A percentile compares a stretch with the other conserved stretches of the same genome.
phyloP scores from a whole-genome alignment of 352 stramenopile genomes.

The Phytophthora rubi region DNA sequence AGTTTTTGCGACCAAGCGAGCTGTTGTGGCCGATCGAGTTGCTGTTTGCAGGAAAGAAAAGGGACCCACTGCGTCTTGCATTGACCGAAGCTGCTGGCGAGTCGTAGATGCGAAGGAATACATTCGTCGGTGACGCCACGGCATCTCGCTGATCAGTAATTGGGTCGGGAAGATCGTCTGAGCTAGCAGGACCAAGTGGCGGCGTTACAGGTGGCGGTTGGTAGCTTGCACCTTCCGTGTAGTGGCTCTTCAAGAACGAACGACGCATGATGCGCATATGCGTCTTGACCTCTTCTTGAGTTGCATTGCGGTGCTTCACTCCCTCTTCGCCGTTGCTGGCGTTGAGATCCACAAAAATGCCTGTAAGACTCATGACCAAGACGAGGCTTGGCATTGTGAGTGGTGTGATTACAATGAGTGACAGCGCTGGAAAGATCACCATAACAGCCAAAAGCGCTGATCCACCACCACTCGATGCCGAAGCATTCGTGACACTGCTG shows the following conservation, averaged over 20 bases:
- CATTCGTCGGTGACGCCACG: constrained; percentile 46
- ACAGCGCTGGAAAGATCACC: constrained; percentile 65
- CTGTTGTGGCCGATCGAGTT: constrained; percentile 20
- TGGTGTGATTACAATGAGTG: constrained; percentile 80
- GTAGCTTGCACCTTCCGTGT: constrained; percentile 49
- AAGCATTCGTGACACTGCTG: constrained; percentile 41
- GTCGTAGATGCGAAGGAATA: constrained; percentile 80
- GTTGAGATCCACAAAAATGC: constrained; percentile 88
- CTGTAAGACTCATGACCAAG: constrained; percentile 87
- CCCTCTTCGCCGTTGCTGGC: constrained; percentile 29
- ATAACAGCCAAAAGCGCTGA: constrained; percentile 59
- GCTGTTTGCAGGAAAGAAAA: constrained; percentile 21
- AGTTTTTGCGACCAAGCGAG: constrained; percentile 28
- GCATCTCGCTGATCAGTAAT: constrained; percentile 12
- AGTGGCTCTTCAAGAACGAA: constrained; percentile 72
- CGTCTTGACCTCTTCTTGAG: constrained; percentile 63
- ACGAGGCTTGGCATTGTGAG: constrained; percentile 89
- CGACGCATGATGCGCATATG: constrained; percentile 74
- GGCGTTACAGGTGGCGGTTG: constrained; percentile 14
- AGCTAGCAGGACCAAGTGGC: constrained; percentile 11
- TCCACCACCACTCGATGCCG: constrained; percentile 17
- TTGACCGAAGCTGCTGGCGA: constrained; percentile 46
- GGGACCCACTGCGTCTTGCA: constrained; percentile 5
- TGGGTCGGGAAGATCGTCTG: constrained; percentile 3
- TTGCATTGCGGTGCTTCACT: constrained; percentile 33